These are phyloP conservation scores for Lactarius quietus DNA, from an alignment of 768 basidiomycete species.

Conservation along the genomic window DNA sequence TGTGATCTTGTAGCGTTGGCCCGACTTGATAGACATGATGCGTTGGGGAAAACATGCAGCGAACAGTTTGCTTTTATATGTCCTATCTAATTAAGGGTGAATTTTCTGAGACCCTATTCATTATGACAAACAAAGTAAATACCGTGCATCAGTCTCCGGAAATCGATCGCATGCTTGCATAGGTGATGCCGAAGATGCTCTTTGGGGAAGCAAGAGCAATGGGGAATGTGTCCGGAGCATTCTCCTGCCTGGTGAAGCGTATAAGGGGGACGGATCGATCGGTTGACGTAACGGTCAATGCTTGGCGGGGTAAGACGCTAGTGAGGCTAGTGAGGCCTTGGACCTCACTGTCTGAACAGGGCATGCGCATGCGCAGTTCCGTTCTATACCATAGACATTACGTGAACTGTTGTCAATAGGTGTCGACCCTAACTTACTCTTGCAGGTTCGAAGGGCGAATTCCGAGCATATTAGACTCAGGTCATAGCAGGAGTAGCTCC, in stretches of 20 bases:
- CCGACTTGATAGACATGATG: background rate
- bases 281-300: background rate
- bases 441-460: background rate
- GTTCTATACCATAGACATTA: no score
- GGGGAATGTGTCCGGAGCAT: background rate
- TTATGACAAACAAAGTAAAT: background rate
- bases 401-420: background rate
- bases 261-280: background rate
- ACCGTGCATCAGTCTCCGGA: background rate
- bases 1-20: background rate
- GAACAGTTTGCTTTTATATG: background rate
- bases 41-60: background rate
- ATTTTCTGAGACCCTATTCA: no score
- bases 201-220: background rate
- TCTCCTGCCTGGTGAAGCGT: background rate
- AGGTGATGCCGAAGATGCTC: background rate
- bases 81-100: no score
- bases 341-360: background rate
- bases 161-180: background rate
- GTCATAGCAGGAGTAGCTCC: background rate
- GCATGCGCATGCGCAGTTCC: background rate
- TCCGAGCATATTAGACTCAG: background rate
- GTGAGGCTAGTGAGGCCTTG: background rate
- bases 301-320: background rate
- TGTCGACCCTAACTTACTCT: background rate